These are phyloP conservation scores for Chiua virens DNA, from an alignment of 768 basidiomycete species.

Conservation along the genomic window DNA sequence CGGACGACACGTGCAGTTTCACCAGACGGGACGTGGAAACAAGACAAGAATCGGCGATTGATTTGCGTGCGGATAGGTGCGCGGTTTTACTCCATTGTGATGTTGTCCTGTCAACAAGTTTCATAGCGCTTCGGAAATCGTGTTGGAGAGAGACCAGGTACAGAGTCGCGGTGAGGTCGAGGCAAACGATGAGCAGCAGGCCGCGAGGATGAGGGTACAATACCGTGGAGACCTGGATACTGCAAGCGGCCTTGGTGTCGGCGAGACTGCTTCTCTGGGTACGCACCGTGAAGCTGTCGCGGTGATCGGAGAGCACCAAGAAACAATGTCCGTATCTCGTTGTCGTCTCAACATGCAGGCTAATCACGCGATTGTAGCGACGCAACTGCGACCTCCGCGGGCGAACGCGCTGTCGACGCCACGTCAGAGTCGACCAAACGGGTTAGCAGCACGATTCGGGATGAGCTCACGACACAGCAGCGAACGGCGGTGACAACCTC, in stretches of 20 bases:
- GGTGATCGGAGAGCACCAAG: background rate
- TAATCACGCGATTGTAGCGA: background rate
- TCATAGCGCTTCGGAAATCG: background rate
- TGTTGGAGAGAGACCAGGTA: background rate
- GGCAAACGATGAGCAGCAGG: background rate
- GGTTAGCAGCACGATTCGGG: no score
- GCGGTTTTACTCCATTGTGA: background rate
- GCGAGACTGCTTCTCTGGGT: background rate
- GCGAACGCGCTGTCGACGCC: background rate
- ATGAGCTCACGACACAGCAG: background rate
- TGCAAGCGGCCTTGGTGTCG: background rate
- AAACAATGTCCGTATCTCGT: background rate
- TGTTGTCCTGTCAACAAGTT: background rate
- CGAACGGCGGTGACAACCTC: background rate
- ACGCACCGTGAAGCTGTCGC: background rate
- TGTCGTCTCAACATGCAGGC: background rate
- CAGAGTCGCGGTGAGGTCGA: background rate
- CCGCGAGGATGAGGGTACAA: background rate
- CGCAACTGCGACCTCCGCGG: background rate
- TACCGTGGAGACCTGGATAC: background rate
- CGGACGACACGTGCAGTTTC: background rate
- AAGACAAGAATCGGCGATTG: background rate
- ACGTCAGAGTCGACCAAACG: background rate
- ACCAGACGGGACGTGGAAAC: background rate
- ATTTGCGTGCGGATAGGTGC: slow-evolving; percentile 3